Conservation (phyloP, 352 stramenopile genomes). For the Thalassiosira mediterranea region DNA sequence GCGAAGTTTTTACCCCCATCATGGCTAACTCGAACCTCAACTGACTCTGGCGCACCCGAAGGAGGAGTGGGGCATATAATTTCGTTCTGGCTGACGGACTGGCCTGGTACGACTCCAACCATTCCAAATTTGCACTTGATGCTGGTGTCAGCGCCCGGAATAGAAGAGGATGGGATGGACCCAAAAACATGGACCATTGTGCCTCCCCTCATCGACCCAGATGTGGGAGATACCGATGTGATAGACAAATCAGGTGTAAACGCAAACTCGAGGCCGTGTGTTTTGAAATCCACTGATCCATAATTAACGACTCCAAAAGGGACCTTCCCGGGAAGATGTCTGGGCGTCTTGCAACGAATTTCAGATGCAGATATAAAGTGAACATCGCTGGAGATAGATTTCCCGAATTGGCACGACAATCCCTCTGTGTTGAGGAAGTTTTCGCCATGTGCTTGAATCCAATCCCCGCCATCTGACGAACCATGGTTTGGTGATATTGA, state of each 20-base stretch:
- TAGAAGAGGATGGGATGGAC: constrained; percentile 34
- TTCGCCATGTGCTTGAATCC: constrained; percentile 53
- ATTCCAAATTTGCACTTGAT: constrained; percentile 62
- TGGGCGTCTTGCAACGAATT: constrained; percentile 55
- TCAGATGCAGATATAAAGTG: constrained; percentile 51
- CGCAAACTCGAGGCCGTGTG: constrained; percentile 38
- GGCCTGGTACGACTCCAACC: constrained; percentile 29
- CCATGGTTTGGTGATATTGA: constrained; percentile 43
- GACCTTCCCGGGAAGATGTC: constrained; percentile 43
- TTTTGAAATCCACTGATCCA: constrained; percentile 1
- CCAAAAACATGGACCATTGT: constrained; percentile 56
- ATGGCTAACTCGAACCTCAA: constrained; percentile 51
- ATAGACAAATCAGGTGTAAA: constrained; percentile 59
- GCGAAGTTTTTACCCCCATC: constrained; percentile 45
- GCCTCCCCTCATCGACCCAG: constrained; percentile 48
- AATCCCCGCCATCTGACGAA: constrained; percentile 37
- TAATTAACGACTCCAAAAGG: constrained; percentile 46
- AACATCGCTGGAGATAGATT: constrained; percentile 16
- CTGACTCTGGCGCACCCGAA: constrained; percentile 24
- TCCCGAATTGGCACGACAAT: constrained; percentile 57
- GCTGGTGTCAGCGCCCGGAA: constrained; percentile 6
- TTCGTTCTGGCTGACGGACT: constrained; percentile 50
- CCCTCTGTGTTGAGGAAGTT: constrained; percentile 55
- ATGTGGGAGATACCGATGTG: constrained; percentile 34
- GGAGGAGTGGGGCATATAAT: constrained; percentile 46